phyloP scores from a whole-genome alignment of 2,329 filamentous ascomycete species.

The Colletotrichum sp. region DNA sequence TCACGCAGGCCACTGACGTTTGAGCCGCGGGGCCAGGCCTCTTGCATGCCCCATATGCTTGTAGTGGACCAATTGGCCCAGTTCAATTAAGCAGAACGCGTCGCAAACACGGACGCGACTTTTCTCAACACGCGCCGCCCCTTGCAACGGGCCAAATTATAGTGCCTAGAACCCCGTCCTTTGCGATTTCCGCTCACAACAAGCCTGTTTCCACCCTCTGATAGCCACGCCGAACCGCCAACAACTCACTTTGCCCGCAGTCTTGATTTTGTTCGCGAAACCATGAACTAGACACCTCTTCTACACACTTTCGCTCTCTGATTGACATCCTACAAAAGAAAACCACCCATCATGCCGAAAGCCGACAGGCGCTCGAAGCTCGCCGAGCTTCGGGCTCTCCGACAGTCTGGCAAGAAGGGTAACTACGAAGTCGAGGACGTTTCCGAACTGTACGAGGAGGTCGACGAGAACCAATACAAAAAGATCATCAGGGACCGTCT shows the following conservation, averaged over 20 bases:
- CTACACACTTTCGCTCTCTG: background rate
- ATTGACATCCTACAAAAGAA: background rate
- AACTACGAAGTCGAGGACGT: slow-evolving; percentile 87
- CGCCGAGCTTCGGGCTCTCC: slow-evolving; percentile 83
- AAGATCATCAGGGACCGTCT: slow-evolving; percentile 89
- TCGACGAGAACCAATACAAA: slow-evolving; percentile 97
- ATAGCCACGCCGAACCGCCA: background rate
- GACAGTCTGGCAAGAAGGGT: slow-evolving; percentile 88
- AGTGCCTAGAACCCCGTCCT: slow-evolving; percentile 10
- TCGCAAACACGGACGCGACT: slow-evolving; percentile 19
- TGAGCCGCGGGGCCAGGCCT: background rate
- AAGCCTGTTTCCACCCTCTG: background rate
- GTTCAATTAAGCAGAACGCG: slow-evolving; percentile 18
- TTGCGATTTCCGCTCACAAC: background rate
- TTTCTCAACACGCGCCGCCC: slow-evolving; percentile 5
- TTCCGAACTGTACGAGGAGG: slow-evolving; percentile 88
- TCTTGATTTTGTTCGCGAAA: background rate
- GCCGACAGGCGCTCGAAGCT: slow-evolving; percentile 56
- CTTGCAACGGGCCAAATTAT: slow-evolving; percentile 2
- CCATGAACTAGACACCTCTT: background rate
- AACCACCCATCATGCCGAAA: slow-evolving; percentile 43
- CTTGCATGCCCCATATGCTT: background rate
- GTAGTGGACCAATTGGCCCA: background rate
- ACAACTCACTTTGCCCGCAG: background rate
- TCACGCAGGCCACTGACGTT: background rate